Percentiles rank a stretch among this genome's conserved stretches.
Evolutionary conservation across 805 yeast species (phyloP).

Genomic region (Jamesozyma lodderae): DNA sequence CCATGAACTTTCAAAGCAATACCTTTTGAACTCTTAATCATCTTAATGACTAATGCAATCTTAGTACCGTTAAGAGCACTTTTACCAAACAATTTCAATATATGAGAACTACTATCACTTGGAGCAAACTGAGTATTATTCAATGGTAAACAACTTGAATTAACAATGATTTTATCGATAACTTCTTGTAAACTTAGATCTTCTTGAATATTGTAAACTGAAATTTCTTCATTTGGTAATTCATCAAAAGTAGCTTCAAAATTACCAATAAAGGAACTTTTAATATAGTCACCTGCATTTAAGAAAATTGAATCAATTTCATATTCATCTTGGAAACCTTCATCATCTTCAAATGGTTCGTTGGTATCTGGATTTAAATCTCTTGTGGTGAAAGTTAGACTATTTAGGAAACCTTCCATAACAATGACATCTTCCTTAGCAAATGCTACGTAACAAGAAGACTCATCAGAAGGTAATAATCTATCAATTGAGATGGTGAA

Average conservation of each 20-base stretch:
- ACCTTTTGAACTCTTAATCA: conserved; percentile 43
- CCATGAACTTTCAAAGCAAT: conserved; percentile 51
- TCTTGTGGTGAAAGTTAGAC: conserved; percentile 63
- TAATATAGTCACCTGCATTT: conserved; percentile 67
- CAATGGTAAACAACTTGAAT: conserved; percentile 59
- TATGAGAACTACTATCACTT: conserved; percentile 48
- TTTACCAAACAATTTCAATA: conserved; percentile 76
- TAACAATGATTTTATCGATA: conserved; percentile 42
- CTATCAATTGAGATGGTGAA: conserved; percentile 66
- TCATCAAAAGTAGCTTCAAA: conserved; percentile 70
- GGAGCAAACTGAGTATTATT: conserved; percentile 64
- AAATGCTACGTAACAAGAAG: conserved; percentile 71
- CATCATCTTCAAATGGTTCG: conserved; percentile 56
- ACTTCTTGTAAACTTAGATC: conserved; percentile 43
- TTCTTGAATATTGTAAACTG: conserved; percentile 57
- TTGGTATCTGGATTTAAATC: conserved; percentile 72
- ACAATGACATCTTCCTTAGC: conserved; percentile 42
- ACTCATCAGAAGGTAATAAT: conserved; percentile 61
- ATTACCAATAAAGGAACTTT: conserved; percentile 69
- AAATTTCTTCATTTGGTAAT: conserved; percentile 50
- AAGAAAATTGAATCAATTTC: conserved; percentile 74
- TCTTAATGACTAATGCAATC: conserved; percentile 45
- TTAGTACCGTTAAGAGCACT: conserved; percentile 34
- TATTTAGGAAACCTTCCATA: conserved; percentile 49
- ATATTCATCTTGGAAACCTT: conserved; percentile 90